Percentiles rank a stretch among this genome's conserved stretches.
phyloP scores from a whole-genome alignment of 2,329 filamentous ascomycete species.

The Magnaporthiopsis rhizophila region DNA sequence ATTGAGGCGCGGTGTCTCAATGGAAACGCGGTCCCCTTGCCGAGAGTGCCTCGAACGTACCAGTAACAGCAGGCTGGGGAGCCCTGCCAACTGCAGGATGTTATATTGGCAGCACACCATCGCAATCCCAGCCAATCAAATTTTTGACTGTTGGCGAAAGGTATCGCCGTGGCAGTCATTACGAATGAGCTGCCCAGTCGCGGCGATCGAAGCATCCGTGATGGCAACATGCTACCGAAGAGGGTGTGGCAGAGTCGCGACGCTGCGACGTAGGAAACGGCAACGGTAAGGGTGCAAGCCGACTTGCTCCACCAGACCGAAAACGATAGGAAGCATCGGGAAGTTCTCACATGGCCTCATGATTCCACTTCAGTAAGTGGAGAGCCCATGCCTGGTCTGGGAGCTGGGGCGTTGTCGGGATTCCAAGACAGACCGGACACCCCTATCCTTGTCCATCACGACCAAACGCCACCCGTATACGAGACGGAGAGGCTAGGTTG shows the following conservation, averaged over 20 bases:
- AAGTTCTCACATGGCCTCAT: neutral
- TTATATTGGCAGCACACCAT: neutral
- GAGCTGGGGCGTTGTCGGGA: neutral
- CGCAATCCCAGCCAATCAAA: constrained; percentile 4
- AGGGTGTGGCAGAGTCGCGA: neutral
- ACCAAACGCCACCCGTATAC: neutral
- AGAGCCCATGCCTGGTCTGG: neutral
- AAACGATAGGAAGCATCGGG: neutral
- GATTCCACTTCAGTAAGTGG: neutral
- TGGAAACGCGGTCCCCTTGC: constrained; percentile 7
- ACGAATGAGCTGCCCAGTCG: neutral
- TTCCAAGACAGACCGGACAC: neutral
- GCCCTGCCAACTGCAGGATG: neutral
- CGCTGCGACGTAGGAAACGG: neutral
- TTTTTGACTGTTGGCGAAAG: neutral
- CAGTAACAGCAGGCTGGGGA: neutral
- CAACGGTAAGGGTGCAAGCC: neutral
- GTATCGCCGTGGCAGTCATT: neutral
- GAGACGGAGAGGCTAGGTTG: too few species aligned
- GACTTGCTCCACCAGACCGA: neutral
- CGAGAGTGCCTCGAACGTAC: neutral
- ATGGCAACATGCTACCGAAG: neutral
- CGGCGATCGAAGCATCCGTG: neutral
- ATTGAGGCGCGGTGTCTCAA: neutral
- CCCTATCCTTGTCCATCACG: neutral